Conservation (phyloP, 306 rosid genomes). For the Cicer judaicum region DNA sequence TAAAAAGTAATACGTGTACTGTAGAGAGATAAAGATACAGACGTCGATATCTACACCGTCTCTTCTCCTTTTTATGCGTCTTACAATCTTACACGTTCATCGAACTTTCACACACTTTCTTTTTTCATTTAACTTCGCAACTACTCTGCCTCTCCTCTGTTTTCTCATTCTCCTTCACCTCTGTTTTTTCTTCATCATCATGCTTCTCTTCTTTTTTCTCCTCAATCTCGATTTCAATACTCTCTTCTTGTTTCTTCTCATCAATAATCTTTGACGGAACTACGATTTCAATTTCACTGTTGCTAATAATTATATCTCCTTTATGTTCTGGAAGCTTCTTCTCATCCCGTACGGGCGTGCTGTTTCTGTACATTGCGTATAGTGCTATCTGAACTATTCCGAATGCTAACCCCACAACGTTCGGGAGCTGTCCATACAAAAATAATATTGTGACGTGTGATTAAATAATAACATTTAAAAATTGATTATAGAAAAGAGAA, state of each 20-base stretch:
- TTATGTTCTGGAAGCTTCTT: slow-evolving; percentile 79
- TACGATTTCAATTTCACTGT: background rate
- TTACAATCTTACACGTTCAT: slow-evolving; percentile 39
- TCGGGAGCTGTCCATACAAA: slow-evolving; percentile 69
- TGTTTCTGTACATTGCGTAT: slow-evolving; percentile 65
- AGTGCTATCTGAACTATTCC: slow-evolving; percentile 74
- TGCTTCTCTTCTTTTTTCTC: slow-evolving; percentile 18
- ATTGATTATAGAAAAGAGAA: background rate
- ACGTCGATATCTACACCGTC: slow-evolving; percentile 36
- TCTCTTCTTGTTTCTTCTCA: slow-evolving; percentile 31
- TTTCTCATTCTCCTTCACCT: background rate
- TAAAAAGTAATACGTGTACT: background rate
- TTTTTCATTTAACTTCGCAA: slow-evolving; percentile 29
- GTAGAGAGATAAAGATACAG: slow-evolving; percentile 3
- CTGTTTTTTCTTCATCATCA: background rate
- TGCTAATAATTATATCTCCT: slow-evolving; percentile 40
- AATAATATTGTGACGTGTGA: background rate
- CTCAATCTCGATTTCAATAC: slow-evolving; percentile 23
- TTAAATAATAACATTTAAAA: no score
- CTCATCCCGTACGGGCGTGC: slow-evolving; percentile 48
- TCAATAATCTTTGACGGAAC: slow-evolving; percentile 1
- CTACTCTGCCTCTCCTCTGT: background rate
- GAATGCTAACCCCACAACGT: slow-evolving; percentile 72
- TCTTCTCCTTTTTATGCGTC: slow-evolving; percentile 17
- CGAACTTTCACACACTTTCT: background rate